Conservation (phyloP, 805 yeast genomes). For the Candida sonorensis region DNA sequence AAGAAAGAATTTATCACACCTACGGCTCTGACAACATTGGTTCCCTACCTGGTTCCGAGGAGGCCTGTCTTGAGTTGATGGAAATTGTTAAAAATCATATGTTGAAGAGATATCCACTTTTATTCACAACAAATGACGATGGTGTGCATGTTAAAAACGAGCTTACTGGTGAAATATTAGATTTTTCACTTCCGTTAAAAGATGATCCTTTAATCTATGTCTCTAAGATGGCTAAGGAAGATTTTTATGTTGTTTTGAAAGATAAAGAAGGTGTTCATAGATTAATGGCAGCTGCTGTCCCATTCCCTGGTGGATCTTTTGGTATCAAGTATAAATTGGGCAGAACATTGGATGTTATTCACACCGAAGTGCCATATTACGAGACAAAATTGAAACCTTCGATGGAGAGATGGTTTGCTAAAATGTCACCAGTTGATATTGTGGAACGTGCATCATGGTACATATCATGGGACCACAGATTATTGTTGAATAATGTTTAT, state of each 20-base stretch:
- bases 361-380: slow-evolving; percentile 64
- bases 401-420: slow-evolving; percentile 67
- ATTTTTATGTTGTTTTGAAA: slow-evolving; percentile 57
- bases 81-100: slow-evolving; percentile 55
- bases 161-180: slow-evolving; percentile 54
- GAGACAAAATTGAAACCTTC: slow-evolving; percentile 56
- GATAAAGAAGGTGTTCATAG: slow-evolving; percentile 52
- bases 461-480: slow-evolving; percentile 65
- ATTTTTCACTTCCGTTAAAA: slow-evolving; percentile 51
- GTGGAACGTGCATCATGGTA: slow-evolving; percentile 76
- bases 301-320: slow-evolving; percentile 75
- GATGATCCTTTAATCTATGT: slow-evolving; percentile 59
- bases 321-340: slow-evolving; percentile 57
- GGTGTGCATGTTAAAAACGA: slow-evolving; percentile 53
- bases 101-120: slow-evolving; percentile 53
- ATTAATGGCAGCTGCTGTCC: slow-evolving; percentile 67
- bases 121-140: slow-evolving; percentile 43
- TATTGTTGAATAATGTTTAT: slow-evolving; percentile 50
- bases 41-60: slow-evolving; percentile 59
- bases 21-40: slow-evolving; percentile 59
- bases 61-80: slow-evolving; percentile 57
- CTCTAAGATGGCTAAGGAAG: slow-evolving; percentile 69
- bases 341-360: slow-evolving; percentile 54
- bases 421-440: slow-evolving; percentile 52
- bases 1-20: slow-evolving; percentile 46